These are phyloP conservation scores for Hemerocallis citrina DNA, from an alignment of 106 monocot genomes.

Conservation along the genomic window DNA sequence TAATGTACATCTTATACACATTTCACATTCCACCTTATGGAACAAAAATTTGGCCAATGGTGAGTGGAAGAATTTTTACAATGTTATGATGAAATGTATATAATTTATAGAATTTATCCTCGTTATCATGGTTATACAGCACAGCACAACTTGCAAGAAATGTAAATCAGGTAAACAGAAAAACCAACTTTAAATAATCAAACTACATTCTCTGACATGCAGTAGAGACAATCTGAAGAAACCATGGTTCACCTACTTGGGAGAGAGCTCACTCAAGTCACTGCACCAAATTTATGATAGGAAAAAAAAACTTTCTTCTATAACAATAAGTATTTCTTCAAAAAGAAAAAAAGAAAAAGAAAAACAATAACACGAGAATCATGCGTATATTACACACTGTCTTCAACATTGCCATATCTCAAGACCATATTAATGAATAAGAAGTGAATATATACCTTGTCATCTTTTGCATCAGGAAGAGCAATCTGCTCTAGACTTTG, in stretches of 20 bases:
- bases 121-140: too few species aligned
- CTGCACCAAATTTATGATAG: background rate
- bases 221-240: background rate
- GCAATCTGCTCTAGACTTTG: conserved; percentile 80
- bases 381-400: too few species aligned
- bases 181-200: too few species aligned
- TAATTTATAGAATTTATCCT: too few species aligned
- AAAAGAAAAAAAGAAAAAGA: too few species aligned
- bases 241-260: background rate
- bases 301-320: background rate
- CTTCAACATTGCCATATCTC: too few species aligned
- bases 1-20: too few species aligned
- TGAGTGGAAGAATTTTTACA: background rate
- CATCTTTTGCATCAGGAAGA: conserved; percentile 52
- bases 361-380: too few species aligned
- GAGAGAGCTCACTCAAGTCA: background rate
- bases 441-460: conserved; percentile 24
- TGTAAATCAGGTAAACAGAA: too few species aligned
- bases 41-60: background rate
- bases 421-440: too few species aligned
- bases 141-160: too few species aligned
- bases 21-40: background rate
- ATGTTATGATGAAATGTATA: background rate
- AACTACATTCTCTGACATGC: too few species aligned
- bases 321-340: background rate